phyloP scores from a whole-genome alignment of 352 stramenopile species.

The Phytophthora agathidicida region DNA sequence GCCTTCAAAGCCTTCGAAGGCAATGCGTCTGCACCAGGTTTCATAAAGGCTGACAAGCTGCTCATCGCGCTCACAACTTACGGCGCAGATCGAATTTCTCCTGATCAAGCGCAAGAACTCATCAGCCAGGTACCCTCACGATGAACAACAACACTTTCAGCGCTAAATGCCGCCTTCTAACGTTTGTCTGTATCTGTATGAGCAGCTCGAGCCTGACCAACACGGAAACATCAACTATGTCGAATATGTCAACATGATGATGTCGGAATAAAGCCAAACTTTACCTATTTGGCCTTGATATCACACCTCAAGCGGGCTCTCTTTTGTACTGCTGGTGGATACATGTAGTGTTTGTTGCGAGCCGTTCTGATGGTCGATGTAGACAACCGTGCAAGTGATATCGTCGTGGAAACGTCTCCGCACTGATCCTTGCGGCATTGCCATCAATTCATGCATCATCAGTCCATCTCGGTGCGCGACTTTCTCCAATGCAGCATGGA shows the following conservation, averaged over 20 bases:
- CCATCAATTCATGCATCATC: constrained; percentile 72
- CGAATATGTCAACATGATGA: constrained; percentile 97
- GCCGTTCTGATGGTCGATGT: constrained; percentile 40
- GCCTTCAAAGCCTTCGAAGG: constrained; percentile 88
- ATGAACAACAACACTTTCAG: not conserved
- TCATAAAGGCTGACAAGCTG: constrained; percentile 88
- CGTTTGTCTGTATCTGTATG: constrained; percentile 7
- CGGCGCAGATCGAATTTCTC: constrained; percentile 88
- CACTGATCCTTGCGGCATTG: constrained; percentile 49
- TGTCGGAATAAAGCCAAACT: constrained; percentile 68
- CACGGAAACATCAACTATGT: constrained; percentile 94
- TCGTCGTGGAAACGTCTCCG: constrained; percentile 77
- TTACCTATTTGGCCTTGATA: constrained; percentile 2
- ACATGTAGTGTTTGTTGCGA: constrained; percentile 12
- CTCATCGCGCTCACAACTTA: constrained; percentile 90
- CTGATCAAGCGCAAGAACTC: constrained; percentile 92
- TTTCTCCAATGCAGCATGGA: constrained; percentile 77
- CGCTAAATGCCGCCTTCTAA: not conserved
- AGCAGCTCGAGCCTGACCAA: constrained; percentile 90
- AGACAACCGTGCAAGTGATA: constrained; percentile 82
- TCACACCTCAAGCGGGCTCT: constrained; percentile 14
- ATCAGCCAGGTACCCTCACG: constrained; percentile 84
- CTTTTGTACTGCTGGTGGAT: constrained; percentile 3
- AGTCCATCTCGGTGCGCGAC: constrained; percentile 70
- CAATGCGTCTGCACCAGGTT: constrained; percentile 61